phyloP scores from a whole-genome alignment of 2,329 filamentous ascomycete species.

The Ceratocystis cubensis region DNA sequence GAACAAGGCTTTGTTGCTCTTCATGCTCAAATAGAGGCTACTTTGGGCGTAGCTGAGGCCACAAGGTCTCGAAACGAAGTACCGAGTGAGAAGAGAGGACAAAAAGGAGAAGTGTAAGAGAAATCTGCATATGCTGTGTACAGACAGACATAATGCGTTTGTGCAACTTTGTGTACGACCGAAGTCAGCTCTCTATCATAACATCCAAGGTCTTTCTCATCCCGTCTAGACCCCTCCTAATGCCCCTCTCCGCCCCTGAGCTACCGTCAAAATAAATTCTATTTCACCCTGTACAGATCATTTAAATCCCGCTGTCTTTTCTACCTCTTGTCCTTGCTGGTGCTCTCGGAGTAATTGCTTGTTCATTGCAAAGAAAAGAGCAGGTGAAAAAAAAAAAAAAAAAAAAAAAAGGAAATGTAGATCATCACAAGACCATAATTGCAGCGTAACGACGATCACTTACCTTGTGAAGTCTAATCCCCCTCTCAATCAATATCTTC shows the following conservation, averaged over 20 bases:
- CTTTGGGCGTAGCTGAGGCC: background rate
- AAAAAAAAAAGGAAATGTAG: background rate
- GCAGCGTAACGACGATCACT: background rate
- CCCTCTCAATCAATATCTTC: background rate
- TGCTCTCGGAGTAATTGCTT: background rate
- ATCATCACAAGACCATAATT: background rate
- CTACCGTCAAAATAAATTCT: background rate
- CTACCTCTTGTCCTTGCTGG: background rate
- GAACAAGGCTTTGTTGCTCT: background rate
- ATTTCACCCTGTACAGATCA: background rate
- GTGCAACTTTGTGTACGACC: no score
- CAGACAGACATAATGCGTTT: background rate
- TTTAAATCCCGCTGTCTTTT: constrained; percentile 6
- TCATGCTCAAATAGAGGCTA: background rate
- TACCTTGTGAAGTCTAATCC: background rate
- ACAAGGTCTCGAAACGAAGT: background rate
- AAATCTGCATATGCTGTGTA: background rate
- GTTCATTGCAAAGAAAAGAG: background rate
- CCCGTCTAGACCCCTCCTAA: no score
- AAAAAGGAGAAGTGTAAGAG: background rate
- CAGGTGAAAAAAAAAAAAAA: background rate
- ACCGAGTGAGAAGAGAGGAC: background rate
- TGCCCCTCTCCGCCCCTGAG: background rate
- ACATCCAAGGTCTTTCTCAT: no score
- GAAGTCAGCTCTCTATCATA: no score